Percentiles rank a stretch among this genome's conserved stretches.
Evolutionary conservation across 176 grass and related monocot species (phyloP).

Genomic region (Rhynchospora breviuscula): DNA sequence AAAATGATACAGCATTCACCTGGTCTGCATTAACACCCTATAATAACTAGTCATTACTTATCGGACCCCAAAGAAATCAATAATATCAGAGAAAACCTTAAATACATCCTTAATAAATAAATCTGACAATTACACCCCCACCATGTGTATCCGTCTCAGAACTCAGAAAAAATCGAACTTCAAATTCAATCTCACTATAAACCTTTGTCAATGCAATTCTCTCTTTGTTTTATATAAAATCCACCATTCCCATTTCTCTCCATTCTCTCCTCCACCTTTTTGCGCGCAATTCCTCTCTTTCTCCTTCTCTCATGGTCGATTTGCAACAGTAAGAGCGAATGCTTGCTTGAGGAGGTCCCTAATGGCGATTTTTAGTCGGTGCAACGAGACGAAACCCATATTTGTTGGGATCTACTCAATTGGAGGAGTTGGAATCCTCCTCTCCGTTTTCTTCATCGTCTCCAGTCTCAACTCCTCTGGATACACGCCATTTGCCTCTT

Average conservation of each 20-base stretch:
- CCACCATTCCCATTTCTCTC: background rate
- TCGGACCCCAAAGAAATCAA: background rate
- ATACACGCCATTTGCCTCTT: slow-evolving; percentile 27
- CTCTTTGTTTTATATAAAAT: background rate
- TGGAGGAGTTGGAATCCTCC: slow-evolving; percentile 49
- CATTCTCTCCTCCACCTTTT: background rate
- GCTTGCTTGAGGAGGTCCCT: background rate
- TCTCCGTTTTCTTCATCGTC: slow-evolving; percentile 68
- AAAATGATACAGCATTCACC: background rate
- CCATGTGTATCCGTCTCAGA: background rate
- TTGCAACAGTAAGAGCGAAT: background rate
- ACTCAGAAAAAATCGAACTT: background rate
- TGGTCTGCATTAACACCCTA: background rate
- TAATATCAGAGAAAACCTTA: background rate
- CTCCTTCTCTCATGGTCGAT: background rate
- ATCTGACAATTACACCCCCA: too few species aligned
- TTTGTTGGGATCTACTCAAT: slow-evolving; percentile 64
- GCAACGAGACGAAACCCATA: slow-evolving; percentile 39
- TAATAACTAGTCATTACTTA: background rate
- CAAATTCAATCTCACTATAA: background rate
- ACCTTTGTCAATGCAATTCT: background rate
- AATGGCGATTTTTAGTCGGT: slow-evolving; percentile 20
- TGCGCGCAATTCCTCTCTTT: background rate
- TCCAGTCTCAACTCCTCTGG: slow-evolving; percentile 54
- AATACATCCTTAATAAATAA: background rate